phyloP scores from a whole-genome alignment of 177 flowering plant species.

The Tripterygium wilfordii region DNA sequence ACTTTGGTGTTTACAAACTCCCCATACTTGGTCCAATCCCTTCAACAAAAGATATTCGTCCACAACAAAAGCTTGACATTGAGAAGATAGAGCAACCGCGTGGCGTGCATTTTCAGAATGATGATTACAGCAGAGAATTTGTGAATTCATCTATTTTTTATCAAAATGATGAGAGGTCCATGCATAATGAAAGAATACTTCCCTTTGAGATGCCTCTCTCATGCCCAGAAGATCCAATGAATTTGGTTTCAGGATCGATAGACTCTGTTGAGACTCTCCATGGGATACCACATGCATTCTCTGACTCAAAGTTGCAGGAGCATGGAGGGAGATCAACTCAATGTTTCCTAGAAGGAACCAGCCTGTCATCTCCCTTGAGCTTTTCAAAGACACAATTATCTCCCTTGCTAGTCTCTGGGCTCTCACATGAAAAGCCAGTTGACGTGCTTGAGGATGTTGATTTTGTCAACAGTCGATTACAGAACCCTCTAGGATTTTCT shows the following conservation, averaged over 20 bases:
- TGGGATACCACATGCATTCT: conserved; percentile 44
- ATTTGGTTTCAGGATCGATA: conserved; percentile 18
- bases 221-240: conserved; percentile 19
- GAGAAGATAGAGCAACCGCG: conserved; percentile 7
- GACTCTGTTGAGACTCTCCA: conserved; percentile 22
- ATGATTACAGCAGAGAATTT: conserved; percentile 8
- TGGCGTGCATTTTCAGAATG: conserved; percentile 8
- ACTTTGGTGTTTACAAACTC: conserved; percentile 6
- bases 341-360: conserved; percentile 44
- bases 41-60: conserved; percentile 3
- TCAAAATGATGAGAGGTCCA: conserved; percentile 13
- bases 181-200: conserved; percentile 15
- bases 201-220: conserved; percentile 25
- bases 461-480: conserved; percentile 8
- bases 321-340: conserved; percentile 34
- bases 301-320: conserved; percentile 49
- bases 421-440: conserved; percentile 19
- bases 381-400: conserved; percentile 20
- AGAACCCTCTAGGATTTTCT: conserved; percentile 13
- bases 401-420: conserved; percentile 11
- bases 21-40: background rate
- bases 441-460: conserved; percentile 19
- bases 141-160: conserved; percentile 10
- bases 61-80: conserved; percentile 10
- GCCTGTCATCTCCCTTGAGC: conserved; percentile 32